These are phyloP conservation scores for Diaporthe humulicola DNA, from an alignment of 2,329 filamentous ascomycete species.

Conservation along the genomic window DNA sequence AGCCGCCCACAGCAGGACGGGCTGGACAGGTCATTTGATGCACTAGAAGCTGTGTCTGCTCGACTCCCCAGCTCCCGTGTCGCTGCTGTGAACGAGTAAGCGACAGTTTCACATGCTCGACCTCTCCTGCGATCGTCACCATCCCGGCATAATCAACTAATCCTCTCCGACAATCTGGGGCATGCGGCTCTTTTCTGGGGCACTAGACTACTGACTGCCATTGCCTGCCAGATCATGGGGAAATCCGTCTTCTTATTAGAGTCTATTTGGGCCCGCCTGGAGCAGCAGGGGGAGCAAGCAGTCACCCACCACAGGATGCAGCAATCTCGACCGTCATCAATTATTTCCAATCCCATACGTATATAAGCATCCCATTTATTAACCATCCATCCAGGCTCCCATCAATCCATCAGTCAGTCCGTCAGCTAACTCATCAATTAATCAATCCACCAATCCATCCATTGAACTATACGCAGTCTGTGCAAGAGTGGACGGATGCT, in stretches of 20 bases:
- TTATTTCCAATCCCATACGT: background rate
- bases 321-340: slow-evolving; percentile 17
- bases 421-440: background rate
- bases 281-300: background rate
- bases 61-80: background rate
- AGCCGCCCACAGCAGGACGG: background rate
- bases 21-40: slow-evolving; percentile 11
- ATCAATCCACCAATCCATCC: background rate
- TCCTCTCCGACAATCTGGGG: slow-evolving; percentile 20
- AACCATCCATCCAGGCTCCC: background rate
- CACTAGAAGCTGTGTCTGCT: background rate
- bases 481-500: slow-evolving; percentile 21
- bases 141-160: background rate
- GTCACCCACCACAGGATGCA: background rate
- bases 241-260: slow-evolving; percentile 1
- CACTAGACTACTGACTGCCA: background rate
- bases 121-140: background rate
- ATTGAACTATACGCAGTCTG: slow-evolving; percentile 8
- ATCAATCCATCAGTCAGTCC: background rate
- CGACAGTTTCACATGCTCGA: slow-evolving; percentile 25
- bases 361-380: background rate
- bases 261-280: background rate
- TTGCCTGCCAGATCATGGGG: background rate
- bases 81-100: slow-evolving; percentile 1
- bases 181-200: slow-evolving; percentile 27